Base-by-base conservation (phyloP, 2,329 filamentous ascomycete species). In the Alternaria sp. region DNA sequence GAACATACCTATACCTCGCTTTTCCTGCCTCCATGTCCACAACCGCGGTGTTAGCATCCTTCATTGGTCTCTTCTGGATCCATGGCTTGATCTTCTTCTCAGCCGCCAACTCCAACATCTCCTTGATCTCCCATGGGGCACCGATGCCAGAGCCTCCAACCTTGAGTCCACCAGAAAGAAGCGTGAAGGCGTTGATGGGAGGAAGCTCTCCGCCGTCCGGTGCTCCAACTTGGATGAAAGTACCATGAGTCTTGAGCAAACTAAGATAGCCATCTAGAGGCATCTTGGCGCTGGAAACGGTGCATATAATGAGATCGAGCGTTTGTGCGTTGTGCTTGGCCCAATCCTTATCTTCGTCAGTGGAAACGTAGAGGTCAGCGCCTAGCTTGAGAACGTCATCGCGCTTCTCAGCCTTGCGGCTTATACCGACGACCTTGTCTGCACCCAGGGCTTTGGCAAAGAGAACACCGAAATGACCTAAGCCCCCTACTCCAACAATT, bases 401-500 rank as follows among this genome's bases (percentile, higher is more conserved):
- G 76, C 87, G 86, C 81, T 92, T 92, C 70, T 78, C 69, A 1
- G 82, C 81, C 1, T 84, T 86, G 64, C 90, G 86, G 12, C 88
- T 89, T 68, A 91, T 86, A 9, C 87, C 89, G 17, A 89, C 88
- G 12, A 90, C 86, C 7, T 86, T 85, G 61, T 92, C 88, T 23
- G 89, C 89, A 10, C 89, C 90, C 1, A 95, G 81, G 0, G 91
- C 91, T 68, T 86, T 88, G 1, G 90, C 89, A 77, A 88, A 93
- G 61, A 93, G 82, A 11, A 94, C 75, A 2, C 86, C 92, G 66
- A 93, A 88, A 74, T 95, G 91, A 0, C 91, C 91, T 0, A 93
- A 80, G 0, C 91, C 91, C 15, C 91, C 91, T 10, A 93, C 83
- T 57, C 91, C 91, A 6, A 93, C 87, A 58, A 93, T 87, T 43